These are phyloP conservation scores for Agaricales sp. DNA, from an alignment of 1,284 basidiomycete species.

Conservation along the genomic window DNA sequence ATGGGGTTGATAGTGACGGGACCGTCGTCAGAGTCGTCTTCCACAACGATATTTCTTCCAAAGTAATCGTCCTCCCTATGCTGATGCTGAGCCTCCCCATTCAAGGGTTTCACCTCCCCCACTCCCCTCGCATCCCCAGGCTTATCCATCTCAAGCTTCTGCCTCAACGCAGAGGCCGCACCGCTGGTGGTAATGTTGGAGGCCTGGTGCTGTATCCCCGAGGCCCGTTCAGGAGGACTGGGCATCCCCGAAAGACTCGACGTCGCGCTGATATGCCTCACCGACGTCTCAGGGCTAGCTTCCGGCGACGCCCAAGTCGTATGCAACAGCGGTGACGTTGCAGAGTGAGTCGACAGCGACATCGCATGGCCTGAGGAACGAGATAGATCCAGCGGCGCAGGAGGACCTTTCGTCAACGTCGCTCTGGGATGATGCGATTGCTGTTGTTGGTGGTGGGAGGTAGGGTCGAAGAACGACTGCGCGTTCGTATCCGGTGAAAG, in stretches of 20 bases:
- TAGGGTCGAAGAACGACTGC: neutral
- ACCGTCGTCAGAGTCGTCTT: conserved; percentile 23
- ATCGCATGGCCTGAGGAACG: neutral
- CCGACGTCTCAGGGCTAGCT: conserved; percentile 22
- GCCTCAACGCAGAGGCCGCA: neutral
- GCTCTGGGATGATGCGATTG: neutral
- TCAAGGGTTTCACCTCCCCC: neutral
- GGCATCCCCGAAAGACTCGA: neutral
- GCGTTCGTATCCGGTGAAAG: neutral
- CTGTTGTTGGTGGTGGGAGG: neutral
- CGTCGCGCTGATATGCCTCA: neutral
- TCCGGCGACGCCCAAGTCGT: conserved; percentile 41
- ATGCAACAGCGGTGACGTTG: conserved; percentile 37
- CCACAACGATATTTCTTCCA: conserved; percentile 19
- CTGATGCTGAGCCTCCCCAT: conserved; percentile 6
- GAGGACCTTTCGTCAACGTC: neutral
- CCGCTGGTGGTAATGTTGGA: neutral
- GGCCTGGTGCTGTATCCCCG: neutral
- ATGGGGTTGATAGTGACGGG: neutral
- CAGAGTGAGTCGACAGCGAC: conserved; percentile 13
- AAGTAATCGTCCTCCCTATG: conserved; percentile 4
- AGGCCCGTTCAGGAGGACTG: neutral
- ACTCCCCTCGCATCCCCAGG: neutral
- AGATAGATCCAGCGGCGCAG: neutral
- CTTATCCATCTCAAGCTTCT: neutral